phyloP scores from a whole-genome alignment of 306 rosid genomes.

The Medicago ruthenica region DNA sequence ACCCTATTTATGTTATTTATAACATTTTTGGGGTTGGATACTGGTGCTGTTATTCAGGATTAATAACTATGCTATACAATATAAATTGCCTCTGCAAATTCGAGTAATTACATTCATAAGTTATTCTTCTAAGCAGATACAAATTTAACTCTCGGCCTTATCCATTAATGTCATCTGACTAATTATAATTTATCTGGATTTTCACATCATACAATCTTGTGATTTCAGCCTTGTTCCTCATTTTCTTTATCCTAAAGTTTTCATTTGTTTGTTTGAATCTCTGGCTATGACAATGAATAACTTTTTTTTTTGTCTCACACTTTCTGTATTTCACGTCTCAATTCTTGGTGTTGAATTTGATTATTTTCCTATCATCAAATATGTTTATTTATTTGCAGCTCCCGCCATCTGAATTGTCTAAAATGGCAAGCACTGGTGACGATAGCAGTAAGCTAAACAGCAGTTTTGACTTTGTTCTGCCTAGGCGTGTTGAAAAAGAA shows the following conservation, averaged over 20 bases:
- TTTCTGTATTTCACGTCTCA: slow-evolving; percentile 2
- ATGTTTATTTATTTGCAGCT: slow-evolving; percentile 42
- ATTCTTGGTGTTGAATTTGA: slow-evolving; percentile 34
- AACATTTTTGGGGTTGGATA: background rate
- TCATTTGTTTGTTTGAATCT: slow-evolving; percentile 13
- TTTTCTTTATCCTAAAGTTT: slow-evolving; percentile 1
- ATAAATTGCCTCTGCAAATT: background rate
- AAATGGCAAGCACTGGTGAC: slow-evolving; percentile 28
- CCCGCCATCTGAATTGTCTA: slow-evolving; percentile 37
- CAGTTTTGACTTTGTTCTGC: slow-evolving; percentile 29
- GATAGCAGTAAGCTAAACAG: slow-evolving; percentile 31
- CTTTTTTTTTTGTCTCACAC: background rate
- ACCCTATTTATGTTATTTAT: background rate
- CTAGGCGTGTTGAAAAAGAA: slow-evolving; percentile 34
- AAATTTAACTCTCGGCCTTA: background rate
- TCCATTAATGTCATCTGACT: background rate
- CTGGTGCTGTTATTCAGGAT: slow-evolving; percentile 4
- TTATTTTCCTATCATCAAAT: background rate
- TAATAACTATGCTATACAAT: background rate
- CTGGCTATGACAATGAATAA: slow-evolving; percentile 11
- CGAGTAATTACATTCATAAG: background rate
- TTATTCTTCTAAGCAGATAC: background rate
- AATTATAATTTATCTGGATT: background rate
- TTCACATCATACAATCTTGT: background rate
- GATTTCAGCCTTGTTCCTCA: background rate